These are phyloP conservation scores for Phyllostachys edulis DNA, from an alignment of 176 grass and related monocot genomes.

Conservation along the genomic window DNA sequence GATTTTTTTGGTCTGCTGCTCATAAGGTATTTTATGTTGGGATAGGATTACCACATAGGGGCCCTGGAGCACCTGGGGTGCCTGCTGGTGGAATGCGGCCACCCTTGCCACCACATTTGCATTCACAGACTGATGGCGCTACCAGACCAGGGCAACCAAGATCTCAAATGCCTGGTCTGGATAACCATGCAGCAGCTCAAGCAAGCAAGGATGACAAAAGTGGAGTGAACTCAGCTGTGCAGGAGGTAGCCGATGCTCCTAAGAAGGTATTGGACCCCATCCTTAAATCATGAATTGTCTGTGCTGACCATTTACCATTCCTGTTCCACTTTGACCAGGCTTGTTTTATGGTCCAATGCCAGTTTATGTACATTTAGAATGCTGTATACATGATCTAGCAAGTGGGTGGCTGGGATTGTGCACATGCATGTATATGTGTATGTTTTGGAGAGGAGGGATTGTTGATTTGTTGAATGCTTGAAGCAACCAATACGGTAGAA, in stretches of 20 bases:
- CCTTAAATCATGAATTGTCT: slow-evolving; percentile 2
- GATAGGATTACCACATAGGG: slow-evolving; percentile 56
- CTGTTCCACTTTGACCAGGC: slow-evolving; percentile 23
- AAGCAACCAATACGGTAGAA: background rate
- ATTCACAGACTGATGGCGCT: slow-evolving; percentile 56
- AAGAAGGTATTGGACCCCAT: slow-evolving; percentile 59
- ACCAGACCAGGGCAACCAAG: slow-evolving; percentile 57
- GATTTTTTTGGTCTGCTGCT: slow-evolving; percentile 16
- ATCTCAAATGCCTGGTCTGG: slow-evolving; percentile 54
- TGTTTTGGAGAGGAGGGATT: background rate
- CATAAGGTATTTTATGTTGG: slow-evolving; percentile 37
- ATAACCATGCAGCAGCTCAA: slow-evolving; percentile 52
- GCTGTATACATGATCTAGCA: background rate
- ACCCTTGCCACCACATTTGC: slow-evolving; percentile 63
- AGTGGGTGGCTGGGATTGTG: background rate
- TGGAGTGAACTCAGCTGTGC: slow-evolving; percentile 41
- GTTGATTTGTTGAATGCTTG: background rate
- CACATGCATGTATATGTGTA: background rate
- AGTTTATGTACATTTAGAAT: slow-evolving; percentile 10
- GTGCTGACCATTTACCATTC: background rate
- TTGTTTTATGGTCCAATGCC: background rate
- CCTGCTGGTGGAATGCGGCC: slow-evolving; percentile 54
- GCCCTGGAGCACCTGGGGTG: slow-evolving; percentile 50
- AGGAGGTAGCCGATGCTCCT: slow-evolving; percentile 51
- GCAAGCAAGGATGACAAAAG: slow-evolving; percentile 55